phyloP scores from a whole-genome alignment of 2,329 filamentous ascomycete genomes.

The Camillea tinctor region DNA sequence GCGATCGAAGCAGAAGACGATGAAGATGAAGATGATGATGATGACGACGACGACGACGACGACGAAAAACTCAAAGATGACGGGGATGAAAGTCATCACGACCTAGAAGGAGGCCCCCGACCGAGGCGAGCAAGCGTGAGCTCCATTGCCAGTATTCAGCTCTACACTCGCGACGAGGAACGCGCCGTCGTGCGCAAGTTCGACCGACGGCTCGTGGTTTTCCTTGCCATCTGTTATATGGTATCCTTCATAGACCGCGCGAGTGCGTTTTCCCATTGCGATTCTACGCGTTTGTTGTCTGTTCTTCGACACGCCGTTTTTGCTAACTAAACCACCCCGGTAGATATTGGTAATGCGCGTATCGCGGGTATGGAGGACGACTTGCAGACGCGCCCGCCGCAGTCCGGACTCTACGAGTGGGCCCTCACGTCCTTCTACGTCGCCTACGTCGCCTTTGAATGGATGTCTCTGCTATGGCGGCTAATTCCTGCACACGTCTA shows the following conservation, averaged over 20 bases:
- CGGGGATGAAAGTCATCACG: neutral
- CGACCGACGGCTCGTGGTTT: slow-evolving; percentile 73
- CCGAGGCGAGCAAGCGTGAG: slow-evolving; percentile 16
- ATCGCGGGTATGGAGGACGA: slow-evolving; percentile 64
- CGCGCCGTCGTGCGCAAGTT: slow-evolving; percentile 68
- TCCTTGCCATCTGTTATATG: slow-evolving; percentile 80
- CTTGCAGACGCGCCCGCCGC: slow-evolving; percentile 49
- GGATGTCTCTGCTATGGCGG: slow-evolving; percentile 63
- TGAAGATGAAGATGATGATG: neutral
- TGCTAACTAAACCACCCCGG: neutral
- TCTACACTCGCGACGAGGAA: slow-evolving; percentile 68
- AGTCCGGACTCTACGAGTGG: slow-evolving; percentile 56
- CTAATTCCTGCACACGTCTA: slow-evolving; percentile 60
- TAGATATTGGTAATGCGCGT: slow-evolving; percentile 62
- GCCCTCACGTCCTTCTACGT: slow-evolving; percentile 61
- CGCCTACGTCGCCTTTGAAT: slow-evolving; percentile 63
- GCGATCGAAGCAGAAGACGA: neutral
- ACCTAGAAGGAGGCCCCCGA: slow-evolving; percentile 8
- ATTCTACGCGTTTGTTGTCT: neutral
- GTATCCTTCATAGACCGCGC: slow-evolving; percentile 83
- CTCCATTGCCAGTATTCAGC: slow-evolving; percentile 23
- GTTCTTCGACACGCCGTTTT: neutral
- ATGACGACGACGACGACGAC: neutral
- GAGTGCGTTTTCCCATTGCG: slow-evolving; percentile 52
- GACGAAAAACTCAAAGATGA: neutral